A percentile compares a stretch with the other conserved stretches of the same genome.
Evolutionary conservation across 225 moss, liverwort and hornwort species (phyloP).

Genomic region (Ulota crispa): DNA sequence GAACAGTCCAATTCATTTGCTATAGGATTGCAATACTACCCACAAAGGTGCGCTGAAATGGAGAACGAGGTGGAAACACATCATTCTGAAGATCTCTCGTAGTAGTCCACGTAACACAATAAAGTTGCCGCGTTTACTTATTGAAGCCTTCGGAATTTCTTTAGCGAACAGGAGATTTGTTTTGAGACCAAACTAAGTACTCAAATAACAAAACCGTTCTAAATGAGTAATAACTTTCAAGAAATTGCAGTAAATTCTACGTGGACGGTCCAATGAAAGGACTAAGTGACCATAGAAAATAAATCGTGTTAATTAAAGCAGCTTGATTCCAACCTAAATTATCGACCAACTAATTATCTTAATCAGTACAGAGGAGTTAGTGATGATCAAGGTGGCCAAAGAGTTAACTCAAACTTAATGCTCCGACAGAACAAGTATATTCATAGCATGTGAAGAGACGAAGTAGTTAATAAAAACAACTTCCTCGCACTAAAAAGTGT

Average conservation of each 20-base stretch:
- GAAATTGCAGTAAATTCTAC: not conserved
- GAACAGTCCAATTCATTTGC: not conserved
- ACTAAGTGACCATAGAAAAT: not conserved
- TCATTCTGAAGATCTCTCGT: not conserved
- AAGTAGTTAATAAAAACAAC: not conserved
- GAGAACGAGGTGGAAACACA: not conserved
- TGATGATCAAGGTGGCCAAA: not conserved
- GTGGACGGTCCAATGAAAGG: not conserved
- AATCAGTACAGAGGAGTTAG: not conserved
- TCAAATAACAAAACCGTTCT: not conserved
- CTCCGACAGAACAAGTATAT: not conserved
- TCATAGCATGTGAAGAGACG: not conserved
- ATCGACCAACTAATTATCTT: not conserved
- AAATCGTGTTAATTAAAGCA: not conserved
- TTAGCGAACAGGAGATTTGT: not conserved
- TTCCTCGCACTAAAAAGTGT: not conserved
- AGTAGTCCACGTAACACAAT: not conserved
- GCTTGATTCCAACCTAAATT: not conserved
- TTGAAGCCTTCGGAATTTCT: not conserved
- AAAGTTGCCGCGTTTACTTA: not conserved
- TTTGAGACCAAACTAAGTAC: not conserved
- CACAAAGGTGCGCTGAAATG: not conserved
- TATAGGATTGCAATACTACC: not conserved
- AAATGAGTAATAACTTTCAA: not conserved
- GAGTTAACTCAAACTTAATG: slow-evolving; percentile 1